Evolutionary conservation across 2,329 filamentous ascomycete genomes (phyloP).

Genomic region (Pestalotiopsis sp.): DNA sequence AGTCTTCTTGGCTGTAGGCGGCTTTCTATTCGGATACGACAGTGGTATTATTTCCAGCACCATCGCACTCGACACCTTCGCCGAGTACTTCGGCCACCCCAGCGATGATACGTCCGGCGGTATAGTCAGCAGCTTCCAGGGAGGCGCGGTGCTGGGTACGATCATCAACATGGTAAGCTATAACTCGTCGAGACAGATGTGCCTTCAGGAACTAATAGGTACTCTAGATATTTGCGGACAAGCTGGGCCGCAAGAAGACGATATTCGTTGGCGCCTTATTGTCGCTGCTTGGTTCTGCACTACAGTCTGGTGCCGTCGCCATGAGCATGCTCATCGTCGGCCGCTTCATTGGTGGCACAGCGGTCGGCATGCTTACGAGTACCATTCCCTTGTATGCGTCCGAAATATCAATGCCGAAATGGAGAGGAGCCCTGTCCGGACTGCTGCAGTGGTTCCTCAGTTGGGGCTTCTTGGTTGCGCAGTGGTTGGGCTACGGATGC

Average conservation of each 20-base stretch:
- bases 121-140: background rate
- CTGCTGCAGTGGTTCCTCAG: slow-evolving; percentile 5
- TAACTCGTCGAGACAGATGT: background rate
- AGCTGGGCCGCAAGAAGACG: background rate
- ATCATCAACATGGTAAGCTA: slow-evolving; percentile 5
- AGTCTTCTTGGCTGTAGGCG: background rate
- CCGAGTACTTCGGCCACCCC: background rate
- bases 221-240: slow-evolving; percentile 1
- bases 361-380: background rate
- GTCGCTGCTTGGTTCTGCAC: background rate
- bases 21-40: slow-evolving; percentile 3
- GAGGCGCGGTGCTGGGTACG: slow-evolving; percentile 2
- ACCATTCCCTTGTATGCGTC: slow-evolving; percentile 5
- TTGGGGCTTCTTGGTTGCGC: slow-evolving; percentile 4
- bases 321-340: slow-evolving; percentile 6
- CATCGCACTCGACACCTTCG: background rate
- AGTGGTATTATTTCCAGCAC: background rate
- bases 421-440: background rate
- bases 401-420: slow-evolving; percentile 1
- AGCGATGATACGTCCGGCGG: background rate
- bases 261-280: background rate
- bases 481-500: slow-evolving; percentile 5
- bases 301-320: background rate
- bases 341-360: background rate
- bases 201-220: background rate